Base-by-base conservation (phyloP, 768 basidiomycete genomes). In the Mycena rosella region DNA sequence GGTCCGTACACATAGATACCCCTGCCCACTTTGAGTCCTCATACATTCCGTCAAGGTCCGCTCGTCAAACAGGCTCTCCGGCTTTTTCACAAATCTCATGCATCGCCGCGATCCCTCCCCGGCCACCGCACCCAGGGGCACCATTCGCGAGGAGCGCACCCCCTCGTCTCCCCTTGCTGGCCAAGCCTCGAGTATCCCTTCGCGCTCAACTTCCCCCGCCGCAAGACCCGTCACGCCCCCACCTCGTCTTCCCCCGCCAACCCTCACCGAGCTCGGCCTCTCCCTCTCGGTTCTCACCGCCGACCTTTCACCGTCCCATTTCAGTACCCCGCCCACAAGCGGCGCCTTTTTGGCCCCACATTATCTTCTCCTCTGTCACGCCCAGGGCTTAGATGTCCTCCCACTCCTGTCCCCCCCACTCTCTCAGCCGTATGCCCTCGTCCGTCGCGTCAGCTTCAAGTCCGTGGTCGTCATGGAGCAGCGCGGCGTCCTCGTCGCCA, bases 391-490 rank as follows among this genome's bases (percentile, higher is more conserved):
- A 36, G 94, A 96, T 77, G 92, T 96, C 3, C 82, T 96, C n/a
- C 92, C 94, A 2, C 82, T 96, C 30, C 77, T 86, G 14, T 89
- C 91, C 0, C 93, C 94, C 0, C 94, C 93, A 2, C 84, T 88
- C 17, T 84, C 85, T 9, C 90, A 91, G 70, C 93, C 95, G 17
- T 95, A 94, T 77, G 89, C 94, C 13, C 85, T 96, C 29, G 90
- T 96, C 26, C 88, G 94, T 24, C 86, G 93, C 60, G 92, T 94
- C 57, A 85, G 86, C 38, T 96, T 96, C 79, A 95, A 94, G 75
- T 89, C 87, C 62, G 90, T 96, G n/a, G 92, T 96, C 0, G 91
- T 96, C 17, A 96, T 96, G 94, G 94, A 96, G 73, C 92, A 95
- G 74, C 91, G 94, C 32, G 94, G 94, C 9, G 93, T 96, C 0